phyloP scores from a whole-genome alignment of 371 early-diverging fungal genomes.

The Phascolomyces articulosus region DNA sequence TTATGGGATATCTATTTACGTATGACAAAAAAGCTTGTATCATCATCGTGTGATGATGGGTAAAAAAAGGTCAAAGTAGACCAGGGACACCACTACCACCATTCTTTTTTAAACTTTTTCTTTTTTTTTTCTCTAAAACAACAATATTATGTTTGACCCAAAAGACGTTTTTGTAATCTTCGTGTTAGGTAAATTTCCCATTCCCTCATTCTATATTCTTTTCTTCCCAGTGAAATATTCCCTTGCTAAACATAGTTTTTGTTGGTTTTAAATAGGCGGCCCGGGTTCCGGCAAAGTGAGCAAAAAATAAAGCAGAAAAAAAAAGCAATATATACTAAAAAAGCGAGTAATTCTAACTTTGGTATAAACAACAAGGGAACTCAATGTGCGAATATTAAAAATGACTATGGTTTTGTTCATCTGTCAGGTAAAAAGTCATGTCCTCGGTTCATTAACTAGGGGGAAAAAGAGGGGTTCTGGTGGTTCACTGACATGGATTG shows the following conservation, averaged over 20 bases:
- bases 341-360: too few species aligned
- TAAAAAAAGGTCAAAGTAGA: background rate
- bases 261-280: constrained; percentile 55
- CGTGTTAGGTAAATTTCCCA: background rate
- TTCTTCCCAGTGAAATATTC: background rate
- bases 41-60: too few species aligned
- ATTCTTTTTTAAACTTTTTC: background rate
- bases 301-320: too few species aligned
- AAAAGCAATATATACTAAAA: too few species aligned
- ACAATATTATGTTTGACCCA: background rate
- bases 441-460: background rate
- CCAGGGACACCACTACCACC: background rate
- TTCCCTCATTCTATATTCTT: background rate
- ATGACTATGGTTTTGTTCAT: constrained; percentile 93
- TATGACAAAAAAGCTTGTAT: too few species aligned
- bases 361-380: too few species aligned
- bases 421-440: constrained; percentile 73
- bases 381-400: constrained; percentile 85
- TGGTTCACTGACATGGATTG: too few species aligned
- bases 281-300: constrained; percentile 77
- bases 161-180: background rate
- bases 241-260: too few species aligned
- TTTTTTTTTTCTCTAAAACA: background rate
- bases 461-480: too few species aligned
- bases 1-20: too few species aligned